Evolutionary conservation across 805 yeast genomes (phyloP).

Genomic region (Ogataea parapolymorpha): DNA sequence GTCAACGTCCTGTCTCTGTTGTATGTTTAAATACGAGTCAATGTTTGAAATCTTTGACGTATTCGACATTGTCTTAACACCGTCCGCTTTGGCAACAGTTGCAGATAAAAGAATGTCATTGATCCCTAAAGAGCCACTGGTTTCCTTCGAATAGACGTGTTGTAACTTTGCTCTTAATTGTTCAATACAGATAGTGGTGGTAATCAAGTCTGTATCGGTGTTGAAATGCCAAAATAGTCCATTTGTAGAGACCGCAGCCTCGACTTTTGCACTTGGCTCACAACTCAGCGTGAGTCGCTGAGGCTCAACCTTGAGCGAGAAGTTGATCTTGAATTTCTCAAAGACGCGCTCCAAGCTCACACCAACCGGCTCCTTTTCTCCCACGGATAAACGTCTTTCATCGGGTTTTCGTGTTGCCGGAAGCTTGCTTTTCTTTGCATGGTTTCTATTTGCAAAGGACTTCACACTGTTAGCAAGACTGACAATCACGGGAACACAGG

Average conservation of each 20-base stretch:
- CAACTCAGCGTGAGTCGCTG: slow-evolving; percentile 81
- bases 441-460: slow-evolving; percentile 39
- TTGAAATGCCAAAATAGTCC: slow-evolving; percentile 60
- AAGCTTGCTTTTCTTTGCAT: slow-evolving; percentile 8
- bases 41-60: slow-evolving; percentile 51
- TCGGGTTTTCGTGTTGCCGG: neutral
- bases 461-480: slow-evolving; percentile 55
- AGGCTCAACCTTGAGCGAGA: slow-evolving; percentile 62
- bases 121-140: slow-evolving; percentile 65
- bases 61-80: slow-evolving; percentile 43
- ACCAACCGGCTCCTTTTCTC: slow-evolving; percentile 7
- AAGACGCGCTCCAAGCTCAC: slow-evolving; percentile 45
- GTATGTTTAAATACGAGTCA: slow-evolving; percentile 64
- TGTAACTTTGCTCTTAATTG: slow-evolving; percentile 70
- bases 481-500: slow-evolving; percentile 73
- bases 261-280: slow-evolving; percentile 91
- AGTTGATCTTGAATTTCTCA: slow-evolving; percentile 55
- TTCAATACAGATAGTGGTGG: slow-evolving; percentile 46
- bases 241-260: slow-evolving; percentile 74
- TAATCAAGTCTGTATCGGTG: slow-evolving; percentile 41
- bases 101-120: slow-evolving; percentile 47
- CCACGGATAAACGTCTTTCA: neutral
- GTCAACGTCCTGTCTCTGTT: slow-evolving; percentile 83
- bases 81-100: slow-evolving; percentile 41
- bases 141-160: slow-evolving; percentile 86